Evolutionary conservation across 176 grass and related monocot species (phyloP), one percentile per base, ranked within the genome.

Genomic region (Oryza rufipogon): DNA sequence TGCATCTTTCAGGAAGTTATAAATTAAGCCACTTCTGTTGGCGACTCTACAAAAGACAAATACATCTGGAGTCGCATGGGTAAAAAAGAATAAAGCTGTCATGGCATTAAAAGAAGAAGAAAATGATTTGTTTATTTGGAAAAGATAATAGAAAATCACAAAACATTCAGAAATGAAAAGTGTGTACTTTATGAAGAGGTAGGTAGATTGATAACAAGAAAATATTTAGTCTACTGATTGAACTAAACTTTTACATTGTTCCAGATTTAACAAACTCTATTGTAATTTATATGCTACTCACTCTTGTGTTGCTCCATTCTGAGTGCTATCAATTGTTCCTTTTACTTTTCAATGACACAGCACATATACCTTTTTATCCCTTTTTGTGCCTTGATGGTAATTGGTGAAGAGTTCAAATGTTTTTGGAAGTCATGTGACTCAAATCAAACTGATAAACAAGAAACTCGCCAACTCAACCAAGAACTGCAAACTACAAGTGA

Each of bases 1-100:
- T 44, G 69, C 38, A 71, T 71, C 19, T 42, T 42, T 42, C 68
- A 70, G 36, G 68, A 70, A 70, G 68, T 36, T 70, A n/a, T 70
- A 38, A 39, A 42, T 42, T 41, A 20, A 70, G 36, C n/a, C 68
- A 17, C 36, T 70, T 70, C 19, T n/a, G 34, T 9, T 42, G 36
- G 68, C 9, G 36, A 42, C 34, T n/a, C 19, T 70, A 41, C 36
- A 41, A 19, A 70, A 70, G 9, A 70, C 17, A n/a, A 19, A 69
- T n/a, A 44, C 11, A 71, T 38, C 38, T 22, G 19, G 9, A 7
- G 34, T 70, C 7, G 17, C 34, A 70, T 41, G 17, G 34, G 3
- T n/a, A 11, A 42, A 38, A 20, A 39, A 71, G 36, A 71, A 10
- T 12, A 44, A 71, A 71, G 20, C 69, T 45, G 10, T 6, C 69